phyloP scores from a whole-genome alignment of 179 eudicot species.

The Nepenthes alata region DNA sequence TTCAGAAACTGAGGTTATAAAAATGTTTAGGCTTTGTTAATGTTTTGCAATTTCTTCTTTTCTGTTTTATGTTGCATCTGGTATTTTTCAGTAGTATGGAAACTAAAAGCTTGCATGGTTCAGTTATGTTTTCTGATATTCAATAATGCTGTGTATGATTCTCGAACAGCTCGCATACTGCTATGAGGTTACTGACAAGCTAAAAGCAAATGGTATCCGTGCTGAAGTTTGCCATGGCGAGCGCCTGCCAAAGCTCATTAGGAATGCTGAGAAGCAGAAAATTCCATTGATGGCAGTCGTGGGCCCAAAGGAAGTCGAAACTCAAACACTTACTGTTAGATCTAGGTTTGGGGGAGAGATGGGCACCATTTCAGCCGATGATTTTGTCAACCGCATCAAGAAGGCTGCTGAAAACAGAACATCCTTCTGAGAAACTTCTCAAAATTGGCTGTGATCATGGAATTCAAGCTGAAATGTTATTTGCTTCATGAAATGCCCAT shows the following conservation, averaged over 20 bases:
- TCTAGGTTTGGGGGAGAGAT: conserved; percentile 87
- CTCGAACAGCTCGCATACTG: conserved; percentile 55
- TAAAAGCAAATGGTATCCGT: conserved; percentile 60
- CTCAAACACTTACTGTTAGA: conserved; percentile 64
- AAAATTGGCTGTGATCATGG: neutral
- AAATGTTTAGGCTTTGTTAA: too few relatives aligned
- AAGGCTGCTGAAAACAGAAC: conserved; percentile 46
- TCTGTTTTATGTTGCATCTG: too few relatives aligned
- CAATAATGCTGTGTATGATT: too few relatives aligned
- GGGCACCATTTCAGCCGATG: conserved; percentile 53
- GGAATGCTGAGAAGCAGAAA: conserved; percentile 84
- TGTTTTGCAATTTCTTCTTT: too few relatives aligned
- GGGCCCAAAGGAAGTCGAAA: conserved; percentile 80
- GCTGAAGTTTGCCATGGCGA: conserved; percentile 86
- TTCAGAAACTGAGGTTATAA: too few relatives aligned
- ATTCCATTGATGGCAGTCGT: conserved; percentile 87
- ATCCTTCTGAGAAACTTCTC: conserved; percentile 23
- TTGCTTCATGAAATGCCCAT: too few relatives aligned
- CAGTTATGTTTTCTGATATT: too few relatives aligned
- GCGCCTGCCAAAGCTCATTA: conserved; percentile 77
- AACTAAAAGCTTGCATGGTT: too few relatives aligned
- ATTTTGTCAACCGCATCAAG: conserved; percentile 41
- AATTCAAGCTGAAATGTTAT: too few relatives aligned
- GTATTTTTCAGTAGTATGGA: too few relatives aligned
- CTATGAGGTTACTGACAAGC: conserved; percentile 37